phyloP scores from a whole-genome alignment of 2,329 filamentous ascomycete species.

The Colletotrichum sp. region DNA sequence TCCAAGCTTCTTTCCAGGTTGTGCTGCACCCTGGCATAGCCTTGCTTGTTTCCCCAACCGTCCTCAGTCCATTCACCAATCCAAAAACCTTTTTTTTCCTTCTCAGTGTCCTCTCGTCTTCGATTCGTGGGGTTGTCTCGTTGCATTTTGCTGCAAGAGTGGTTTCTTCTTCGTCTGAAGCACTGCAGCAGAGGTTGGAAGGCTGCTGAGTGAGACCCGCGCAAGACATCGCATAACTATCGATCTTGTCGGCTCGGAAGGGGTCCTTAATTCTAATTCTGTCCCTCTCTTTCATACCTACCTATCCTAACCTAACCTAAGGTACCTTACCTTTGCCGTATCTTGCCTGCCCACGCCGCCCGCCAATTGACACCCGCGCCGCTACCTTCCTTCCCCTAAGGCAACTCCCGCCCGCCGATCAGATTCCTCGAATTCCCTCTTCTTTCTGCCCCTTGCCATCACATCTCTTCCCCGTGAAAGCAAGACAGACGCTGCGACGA shows the following conservation, averaged over 20 bases:
- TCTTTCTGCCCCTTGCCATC: neutral
- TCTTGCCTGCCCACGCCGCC: neutral
- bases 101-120: neutral
- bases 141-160: neutral
- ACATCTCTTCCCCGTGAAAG: neutral
- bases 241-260: neutral
- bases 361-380: neutral
- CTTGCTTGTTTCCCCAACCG: conserved; percentile 1
- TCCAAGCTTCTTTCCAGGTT: neutral
- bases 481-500: neutral
- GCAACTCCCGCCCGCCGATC: neutral
- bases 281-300: neutral
- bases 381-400: neutral
- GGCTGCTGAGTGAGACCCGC: neutral
- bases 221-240: conserved; percentile 9
- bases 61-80: neutral
- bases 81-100: conserved; percentile 3
- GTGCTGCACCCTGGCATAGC: neutral
- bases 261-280: neutral
- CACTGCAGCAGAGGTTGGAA: neutral
- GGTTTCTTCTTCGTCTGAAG: conserved; percentile 14
- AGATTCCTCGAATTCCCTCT: conserved; percentile 7
- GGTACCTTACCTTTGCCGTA: too few relatives aligned
- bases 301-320: neutral
- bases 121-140: neutral